These are phyloP conservation scores for Chlamydomonas applanata DNA, from an alignment of 139 green algal genomes.

Conservation along the genomic window DNA sequence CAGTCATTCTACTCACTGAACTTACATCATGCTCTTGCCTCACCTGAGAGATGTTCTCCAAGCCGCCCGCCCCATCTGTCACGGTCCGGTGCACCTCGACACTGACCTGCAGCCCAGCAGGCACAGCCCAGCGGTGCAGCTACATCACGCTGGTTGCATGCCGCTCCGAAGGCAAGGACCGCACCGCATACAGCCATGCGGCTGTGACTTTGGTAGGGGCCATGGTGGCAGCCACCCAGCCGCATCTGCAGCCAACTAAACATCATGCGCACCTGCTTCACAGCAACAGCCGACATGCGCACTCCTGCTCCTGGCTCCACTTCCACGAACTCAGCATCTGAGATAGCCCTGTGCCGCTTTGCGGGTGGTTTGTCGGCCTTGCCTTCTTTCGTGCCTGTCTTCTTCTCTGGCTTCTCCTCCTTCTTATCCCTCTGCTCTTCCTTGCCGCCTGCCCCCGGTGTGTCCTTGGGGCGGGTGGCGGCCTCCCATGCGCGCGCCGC, in stretches of 20 bases:
- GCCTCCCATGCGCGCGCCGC: too few relatives aligned
- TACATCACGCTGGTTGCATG: too few relatives aligned
- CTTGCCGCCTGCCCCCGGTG: too few relatives aligned
- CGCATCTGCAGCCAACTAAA: neutral
- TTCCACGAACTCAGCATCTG: conserved; percentile 1
- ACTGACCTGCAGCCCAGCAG: neutral
- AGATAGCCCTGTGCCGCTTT: neutral
- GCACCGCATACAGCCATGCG: too few relatives aligned
- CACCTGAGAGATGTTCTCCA: conserved; percentile 46
- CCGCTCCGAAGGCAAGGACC: too few relatives aligned
- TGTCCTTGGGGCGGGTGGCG: too few relatives aligned
- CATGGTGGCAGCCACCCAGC: neutral
- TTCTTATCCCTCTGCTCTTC: neutral
- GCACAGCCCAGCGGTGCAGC: too few relatives aligned
- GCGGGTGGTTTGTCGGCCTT: neutral
- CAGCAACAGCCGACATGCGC: too few relatives aligned
- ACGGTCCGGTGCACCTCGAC: conserved; percentile 32
- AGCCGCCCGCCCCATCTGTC: conserved; percentile 24
- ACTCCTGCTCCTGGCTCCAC: neutral
- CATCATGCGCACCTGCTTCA: neutral
- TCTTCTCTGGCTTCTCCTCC: neutral
- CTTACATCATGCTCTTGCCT: neutral
- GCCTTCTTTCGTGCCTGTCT: neutral
- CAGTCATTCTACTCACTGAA: too few relatives aligned
- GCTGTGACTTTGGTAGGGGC: too few relatives aligned